Base-by-base conservation (phyloP, 352 stramenopile species). In the Globisporangium radiosum region DNA sequence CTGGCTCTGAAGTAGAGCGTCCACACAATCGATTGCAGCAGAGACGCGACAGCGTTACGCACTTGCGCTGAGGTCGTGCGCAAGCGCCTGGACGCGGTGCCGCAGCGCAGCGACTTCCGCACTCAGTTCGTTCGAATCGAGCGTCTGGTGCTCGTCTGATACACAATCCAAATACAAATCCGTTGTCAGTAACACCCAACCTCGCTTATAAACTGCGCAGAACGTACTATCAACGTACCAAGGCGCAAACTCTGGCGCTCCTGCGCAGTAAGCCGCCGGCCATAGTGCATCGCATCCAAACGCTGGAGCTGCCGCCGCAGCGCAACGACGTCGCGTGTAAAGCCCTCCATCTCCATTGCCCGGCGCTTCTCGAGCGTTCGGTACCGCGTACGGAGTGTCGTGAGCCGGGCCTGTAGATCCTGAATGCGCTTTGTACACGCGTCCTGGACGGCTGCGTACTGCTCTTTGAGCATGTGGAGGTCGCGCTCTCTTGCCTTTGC, bases 281-380 rank as follows among this genome's bases (percentile, higher is more conserved):
- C 81, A 42, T 91, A 91, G 11, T 87, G 70, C 57, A 84, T 73
- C 25, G 82, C 72, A 54, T 93, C 84, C 17, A 93, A 67, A 45
- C 86, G 85, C 58, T 90, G 78, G 15, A 90, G 60, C 62, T 92
- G 72, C 2, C 78, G 65, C 64, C 84, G 88, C 39, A 91, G 61
- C 37, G 66, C 66, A 0, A 72, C 69, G 19, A 93, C 60, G 47
- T 92, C 84, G 6, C 81, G 64, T 15, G 78, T 86, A 60, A 93
- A 94, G 0, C 82, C 85, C 50, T 94, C 85, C 81, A 92, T 91
- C 57, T 94, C 85, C 80, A 94, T 87, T 2, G 78, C 71, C 10
- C 85, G 73, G 15, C 85, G 69, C 25, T 76, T 84, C 54, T 91
- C 82, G 7, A 94, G 57, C 54, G 63, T 81, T 3, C 66, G 76